Conservation (phyloP, 1,139 yeast genomes). For the Yamadazyma spencermartinsiae region DNA sequence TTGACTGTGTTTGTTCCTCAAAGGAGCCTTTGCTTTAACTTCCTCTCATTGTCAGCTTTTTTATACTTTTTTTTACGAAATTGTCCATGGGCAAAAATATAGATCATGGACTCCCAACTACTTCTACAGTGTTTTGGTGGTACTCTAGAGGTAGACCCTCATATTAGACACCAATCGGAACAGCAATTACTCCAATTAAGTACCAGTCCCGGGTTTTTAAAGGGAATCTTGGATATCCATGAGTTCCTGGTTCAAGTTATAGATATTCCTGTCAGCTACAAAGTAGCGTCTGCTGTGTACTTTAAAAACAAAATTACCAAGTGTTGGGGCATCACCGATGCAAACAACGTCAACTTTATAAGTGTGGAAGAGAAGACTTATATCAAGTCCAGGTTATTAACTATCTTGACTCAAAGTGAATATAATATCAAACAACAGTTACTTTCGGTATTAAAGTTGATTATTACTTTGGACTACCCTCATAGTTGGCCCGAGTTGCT, state of each 20-base stretch:
- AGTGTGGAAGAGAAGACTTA: constrained; percentile 71
- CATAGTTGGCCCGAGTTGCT: constrained; percentile 68
- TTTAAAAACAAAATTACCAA: constrained; percentile 74
- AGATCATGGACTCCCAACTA: not conserved
- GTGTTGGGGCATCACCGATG: constrained; percentile 54
- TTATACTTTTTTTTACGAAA: no score
- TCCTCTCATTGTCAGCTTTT: no score
- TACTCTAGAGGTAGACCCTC: constrained; percentile 71
- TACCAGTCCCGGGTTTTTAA: constrained; percentile 68
- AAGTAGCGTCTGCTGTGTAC: constrained; percentile 82
- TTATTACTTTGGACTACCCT: constrained; percentile 72
- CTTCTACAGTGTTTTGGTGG: constrained; percentile 75
- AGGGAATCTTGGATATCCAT: constrained; percentile 76
- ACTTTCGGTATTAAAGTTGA: constrained; percentile 65
- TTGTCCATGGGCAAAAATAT: not conserved
- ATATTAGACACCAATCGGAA: constrained; percentile 70
- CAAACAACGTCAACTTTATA: constrained; percentile 34
- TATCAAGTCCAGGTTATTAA: constrained; percentile 61
- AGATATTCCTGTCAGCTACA: constrained; percentile 28
- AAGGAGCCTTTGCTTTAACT: no score
- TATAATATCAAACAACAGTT: constrained; percentile 59
- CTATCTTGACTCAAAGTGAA: constrained; percentile 42
- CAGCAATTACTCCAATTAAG: constrained; percentile 58
- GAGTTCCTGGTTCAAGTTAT: constrained; percentile 15
- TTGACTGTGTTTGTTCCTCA: no score